These are phyloP conservation scores for Mycena citricolor DNA, from an alignment of 1,284 basidiomycete genomes.

Conservation along the genomic window DNA sequence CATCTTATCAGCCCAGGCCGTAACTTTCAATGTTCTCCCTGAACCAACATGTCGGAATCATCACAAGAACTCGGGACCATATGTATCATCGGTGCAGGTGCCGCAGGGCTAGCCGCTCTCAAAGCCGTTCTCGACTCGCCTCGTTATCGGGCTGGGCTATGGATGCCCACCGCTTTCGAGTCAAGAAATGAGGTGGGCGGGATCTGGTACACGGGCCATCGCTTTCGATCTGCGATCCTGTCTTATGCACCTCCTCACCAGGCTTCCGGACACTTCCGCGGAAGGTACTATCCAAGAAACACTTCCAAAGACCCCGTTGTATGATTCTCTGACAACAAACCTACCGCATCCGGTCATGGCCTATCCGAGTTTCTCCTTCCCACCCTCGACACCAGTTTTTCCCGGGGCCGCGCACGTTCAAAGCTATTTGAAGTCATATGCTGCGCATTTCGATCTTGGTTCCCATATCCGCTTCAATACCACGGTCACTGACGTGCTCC, in stretches of 20 bases:
- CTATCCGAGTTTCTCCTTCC: conserved; percentile 60
- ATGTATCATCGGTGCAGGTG: conserved; percentile 19
- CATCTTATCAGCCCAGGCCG: too few relatives aligned
- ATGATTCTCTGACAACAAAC: conserved; percentile 76
- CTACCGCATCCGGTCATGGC: conserved; percentile 76
- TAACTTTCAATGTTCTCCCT: too few relatives aligned
- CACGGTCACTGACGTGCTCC: conserved; percentile 44
- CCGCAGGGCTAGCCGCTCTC: conserved; percentile 58
- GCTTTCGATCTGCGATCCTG: not conserved
- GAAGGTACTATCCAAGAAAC: conserved; percentile 24
- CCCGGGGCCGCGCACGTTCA: conserved; percentile 57
- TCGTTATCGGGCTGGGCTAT: conserved; percentile 54
- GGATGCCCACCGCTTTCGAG: conserved; percentile 62
- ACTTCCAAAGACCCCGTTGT: conserved; percentile 66
- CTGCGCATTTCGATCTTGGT: conserved; percentile 53
- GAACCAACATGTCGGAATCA: too few relatives aligned
- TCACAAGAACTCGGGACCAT: too few relatives aligned
- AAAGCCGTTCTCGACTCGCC: conserved; percentile 59
- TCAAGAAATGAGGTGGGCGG: conserved; percentile 66
- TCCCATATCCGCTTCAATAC: conserved; percentile 57
- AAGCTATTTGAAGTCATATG: conserved; percentile 61
- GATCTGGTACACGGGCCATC: conserved; percentile 55
- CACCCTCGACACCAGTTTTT: conserved; percentile 67
- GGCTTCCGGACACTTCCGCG: conserved; percentile 54
- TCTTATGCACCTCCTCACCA: conserved; percentile 30